These are phyloP conservation scores for Cyphellophora europaea DNA, from an alignment of 2,329 filamentous ascomycete genomes.

Conservation along the genomic window DNA sequence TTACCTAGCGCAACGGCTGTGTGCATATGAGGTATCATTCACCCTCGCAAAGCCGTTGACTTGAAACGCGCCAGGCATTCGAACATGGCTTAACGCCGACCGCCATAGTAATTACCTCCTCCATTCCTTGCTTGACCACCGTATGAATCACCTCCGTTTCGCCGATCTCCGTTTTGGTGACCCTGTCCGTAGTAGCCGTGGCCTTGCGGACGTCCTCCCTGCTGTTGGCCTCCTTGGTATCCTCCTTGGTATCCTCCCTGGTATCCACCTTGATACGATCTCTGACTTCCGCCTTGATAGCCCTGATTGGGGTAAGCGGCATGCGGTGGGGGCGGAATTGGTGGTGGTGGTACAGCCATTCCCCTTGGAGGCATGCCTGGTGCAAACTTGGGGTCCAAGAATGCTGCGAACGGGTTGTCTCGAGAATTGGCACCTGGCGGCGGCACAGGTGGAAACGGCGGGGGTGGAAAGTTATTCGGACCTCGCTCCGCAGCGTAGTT, in stretches of 20 bases:
- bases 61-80: too few relatives aligned
- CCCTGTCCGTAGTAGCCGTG: conserved; percentile 8
- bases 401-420: conserved; percentile 38
- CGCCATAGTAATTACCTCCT: conserved; percentile 8
- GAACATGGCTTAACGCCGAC: too few relatives aligned
- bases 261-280: conserved; percentile 3
- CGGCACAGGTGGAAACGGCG: conserved; percentile 14
- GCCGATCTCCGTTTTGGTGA: conserved; percentile 11
- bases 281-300: background rate
- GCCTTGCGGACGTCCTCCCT: conserved; percentile 16
- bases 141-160: conserved; percentile 8
- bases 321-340: conserved; percentile 24
- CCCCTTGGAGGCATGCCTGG: conserved; percentile 27
- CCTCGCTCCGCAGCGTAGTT: conserved; percentile 39
- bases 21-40: too few relatives aligned
- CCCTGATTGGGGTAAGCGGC: conserved; percentile 11
- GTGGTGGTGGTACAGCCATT: conserved; percentile 26
- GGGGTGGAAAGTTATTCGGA: conserved; percentile 15
- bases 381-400: conserved; percentile 34
- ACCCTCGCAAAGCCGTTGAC: too few relatives aligned
- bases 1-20: too few relatives aligned
- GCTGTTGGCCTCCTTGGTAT: conserved; percentile 11
- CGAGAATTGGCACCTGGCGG: conserved; percentile 6
- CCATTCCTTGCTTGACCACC: conserved; percentile 6
- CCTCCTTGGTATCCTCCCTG: conserved; percentile 12